These are phyloP conservation scores for Haplosporangium sp. DNA, from an alignment of 371 early-diverging fungal species.

Conservation along the genomic window DNA sequence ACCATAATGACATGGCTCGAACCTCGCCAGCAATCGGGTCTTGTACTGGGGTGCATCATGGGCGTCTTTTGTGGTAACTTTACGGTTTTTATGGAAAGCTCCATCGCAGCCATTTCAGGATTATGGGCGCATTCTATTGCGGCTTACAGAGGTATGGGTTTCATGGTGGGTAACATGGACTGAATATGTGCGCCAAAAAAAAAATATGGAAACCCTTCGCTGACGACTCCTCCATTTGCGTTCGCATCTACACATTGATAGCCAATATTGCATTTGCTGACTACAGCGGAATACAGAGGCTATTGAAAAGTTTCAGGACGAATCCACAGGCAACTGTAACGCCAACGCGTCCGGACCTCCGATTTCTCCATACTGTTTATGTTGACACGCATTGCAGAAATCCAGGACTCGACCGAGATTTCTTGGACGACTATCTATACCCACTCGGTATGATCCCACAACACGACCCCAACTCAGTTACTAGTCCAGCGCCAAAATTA, in stretches of 20 bases:
- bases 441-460: constrained; percentile 64
- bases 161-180: not conserved
- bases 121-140: constrained; percentile 77
- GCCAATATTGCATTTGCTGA: constrained; percentile 80
- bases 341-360: constrained; percentile 72
- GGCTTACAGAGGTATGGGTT: constrained; percentile 54
- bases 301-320: constrained; percentile 47
- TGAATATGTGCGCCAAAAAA: too few relatives aligned
- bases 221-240: not conserved
- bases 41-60: constrained; percentile 73
- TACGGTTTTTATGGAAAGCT: constrained; percentile 71
- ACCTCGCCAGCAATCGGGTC: constrained; percentile 87
- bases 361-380: constrained; percentile 71
- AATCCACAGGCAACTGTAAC: constrained; percentile 65
- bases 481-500: not conserved
- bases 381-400: constrained; percentile 74
- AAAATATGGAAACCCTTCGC: too few relatives aligned
- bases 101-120: constrained; percentile 70
- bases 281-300: constrained; percentile 68
- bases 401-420: constrained; percentile 65
- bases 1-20: constrained; percentile 68
- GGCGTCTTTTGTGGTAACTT: constrained; percentile 78
- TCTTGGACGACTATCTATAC: constrained; percentile 69
- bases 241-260: constrained; percentile 14
- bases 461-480: constrained; percentile 2